Evolutionary conservation across 2,329 filamentous ascomycete genomes (phyloP).

Genomic region (Simplicillium sp.): DNA sequence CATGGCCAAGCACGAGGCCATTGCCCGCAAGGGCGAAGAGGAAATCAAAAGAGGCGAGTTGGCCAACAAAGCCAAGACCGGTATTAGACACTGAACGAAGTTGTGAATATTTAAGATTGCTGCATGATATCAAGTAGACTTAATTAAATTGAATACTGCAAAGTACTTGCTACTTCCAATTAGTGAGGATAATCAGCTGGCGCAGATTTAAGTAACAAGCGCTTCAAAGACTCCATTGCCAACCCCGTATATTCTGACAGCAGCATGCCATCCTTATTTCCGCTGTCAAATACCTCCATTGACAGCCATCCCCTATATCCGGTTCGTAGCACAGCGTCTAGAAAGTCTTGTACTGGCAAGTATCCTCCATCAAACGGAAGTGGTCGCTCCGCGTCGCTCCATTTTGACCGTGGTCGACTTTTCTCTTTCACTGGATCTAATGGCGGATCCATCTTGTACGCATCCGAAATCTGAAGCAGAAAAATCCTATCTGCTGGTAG

Average conservation of each 20-base stretch:
- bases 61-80: too few species aligned
- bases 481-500: constrained; percentile 64
- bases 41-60: too few species aligned
- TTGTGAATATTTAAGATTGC: too few species aligned
- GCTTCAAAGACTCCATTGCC: constrained; percentile 35
- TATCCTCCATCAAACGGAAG: constrained; percentile 64
- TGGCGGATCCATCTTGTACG: constrained; percentile 52
- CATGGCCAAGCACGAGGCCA: too few species aligned
- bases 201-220: too few species aligned
- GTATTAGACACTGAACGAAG: too few species aligned
- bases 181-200: too few species aligned
- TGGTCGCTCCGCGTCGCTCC: constrained; percentile 64
- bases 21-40: too few species aligned
- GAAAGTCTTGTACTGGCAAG: constrained; percentile 55
- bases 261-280: constrained; percentile 33
- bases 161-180: too few species aligned
- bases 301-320: constrained; percentile 60
- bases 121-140: too few species aligned
- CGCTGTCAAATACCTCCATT: constrained; percentile 60
- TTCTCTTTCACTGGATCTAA: constrained; percentile 38
- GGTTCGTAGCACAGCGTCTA: constrained; percentile 55
- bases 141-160: too few species aligned
- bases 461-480: constrained; percentile 66
- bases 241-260: constrained; percentile 34
- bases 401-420: constrained; percentile 51